These are phyloP conservation scores for Helicostylum pulchrum DNA, from an alignment of 192 early-diverging fungal species.

Conservation along the genomic window DNA sequence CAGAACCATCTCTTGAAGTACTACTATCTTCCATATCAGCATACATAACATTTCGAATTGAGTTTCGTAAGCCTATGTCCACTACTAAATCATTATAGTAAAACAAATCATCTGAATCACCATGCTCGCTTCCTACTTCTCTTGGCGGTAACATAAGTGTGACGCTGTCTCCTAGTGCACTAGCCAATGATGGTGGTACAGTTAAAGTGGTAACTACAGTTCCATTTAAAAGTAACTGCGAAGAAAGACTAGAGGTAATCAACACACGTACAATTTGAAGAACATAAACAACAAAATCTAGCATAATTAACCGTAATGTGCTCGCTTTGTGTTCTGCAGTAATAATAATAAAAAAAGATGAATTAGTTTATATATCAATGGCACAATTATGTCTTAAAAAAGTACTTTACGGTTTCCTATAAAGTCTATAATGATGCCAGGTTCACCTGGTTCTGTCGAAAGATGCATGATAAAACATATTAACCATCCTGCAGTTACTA, in stretches of 20 bases:
- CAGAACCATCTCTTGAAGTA: conserved; percentile 24
- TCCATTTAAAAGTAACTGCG: conserved; percentile 13
- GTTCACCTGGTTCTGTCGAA: conserved; percentile 17
- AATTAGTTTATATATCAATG: not conserved
- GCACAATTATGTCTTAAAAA: not conserved
- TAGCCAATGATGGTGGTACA: conserved; percentile 13
- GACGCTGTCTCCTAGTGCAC: conserved; percentile 19
- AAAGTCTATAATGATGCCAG: conserved; percentile 33
- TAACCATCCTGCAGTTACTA: conserved; percentile 21
- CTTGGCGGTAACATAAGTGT: conserved; percentile 18
- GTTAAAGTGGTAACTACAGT: not conserved
- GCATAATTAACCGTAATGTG: conserved; percentile 16
- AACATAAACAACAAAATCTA: conserved; percentile 26
- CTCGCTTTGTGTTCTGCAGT: conserved; percentile 18
- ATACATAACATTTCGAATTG: conserved; percentile 30
- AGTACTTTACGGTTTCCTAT: conserved; percentile 32
- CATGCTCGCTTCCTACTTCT: not conserved
- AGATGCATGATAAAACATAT: conserved; percentile 21
- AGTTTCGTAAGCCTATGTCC: conserved; percentile 24
- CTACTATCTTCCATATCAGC: conserved; percentile 28
- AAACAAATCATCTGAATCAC: conserved; percentile 14
- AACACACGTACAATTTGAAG: conserved; percentile 31
- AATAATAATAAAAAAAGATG: not conserved
- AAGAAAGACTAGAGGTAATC: conserved; percentile 25
- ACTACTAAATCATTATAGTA: conserved; percentile 28